Evolutionary conservation across 75 land plant species (phyloP).

Genomic region (Picea sitchensis): DNA sequence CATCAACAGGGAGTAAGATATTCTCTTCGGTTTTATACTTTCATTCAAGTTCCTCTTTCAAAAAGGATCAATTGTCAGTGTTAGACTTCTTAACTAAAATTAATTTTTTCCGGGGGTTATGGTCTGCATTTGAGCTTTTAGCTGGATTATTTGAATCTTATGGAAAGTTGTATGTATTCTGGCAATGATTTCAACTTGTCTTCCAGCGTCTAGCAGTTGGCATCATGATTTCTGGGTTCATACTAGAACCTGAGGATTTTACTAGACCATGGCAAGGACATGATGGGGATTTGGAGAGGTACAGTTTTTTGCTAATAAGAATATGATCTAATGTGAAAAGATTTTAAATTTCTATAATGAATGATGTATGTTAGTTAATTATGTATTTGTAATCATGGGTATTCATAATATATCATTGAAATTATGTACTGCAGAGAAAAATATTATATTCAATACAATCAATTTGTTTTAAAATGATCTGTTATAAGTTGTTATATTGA

Average conservation of each 20-base stretch:
- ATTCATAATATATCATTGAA: too few species aligned
- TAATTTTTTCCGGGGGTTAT: background rate
- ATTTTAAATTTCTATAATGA: background rate
- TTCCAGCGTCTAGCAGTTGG: slow-evolving; percentile 89
- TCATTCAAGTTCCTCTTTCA: background rate
- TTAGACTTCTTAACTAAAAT: background rate
- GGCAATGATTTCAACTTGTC: background rate
- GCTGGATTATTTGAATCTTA: background rate
- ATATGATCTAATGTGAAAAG: background rate
- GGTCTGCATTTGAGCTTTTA: background rate
- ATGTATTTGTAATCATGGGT: background rate
- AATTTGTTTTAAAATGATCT: background rate
- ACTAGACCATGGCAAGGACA: slow-evolving; percentile 83
- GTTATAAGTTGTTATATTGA: background rate
- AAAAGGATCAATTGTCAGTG: background rate
- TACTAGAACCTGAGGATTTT: slow-evolving; percentile 80
- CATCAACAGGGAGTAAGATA: slow-evolving; percentile 94
- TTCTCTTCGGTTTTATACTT: background rate
- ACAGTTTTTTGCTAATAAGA: background rate
- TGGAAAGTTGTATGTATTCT: background rate
- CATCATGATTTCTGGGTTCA: slow-evolving; percentile 84
- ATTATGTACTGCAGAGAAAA: background rate
- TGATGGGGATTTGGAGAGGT: slow-evolving; percentile 86
- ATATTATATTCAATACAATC: background rate
- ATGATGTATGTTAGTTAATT: background rate